Evolutionary conservation across 2,329 filamentous ascomycete genomes (phyloP).

Genomic region (Aspergillus clavatus): DNA sequence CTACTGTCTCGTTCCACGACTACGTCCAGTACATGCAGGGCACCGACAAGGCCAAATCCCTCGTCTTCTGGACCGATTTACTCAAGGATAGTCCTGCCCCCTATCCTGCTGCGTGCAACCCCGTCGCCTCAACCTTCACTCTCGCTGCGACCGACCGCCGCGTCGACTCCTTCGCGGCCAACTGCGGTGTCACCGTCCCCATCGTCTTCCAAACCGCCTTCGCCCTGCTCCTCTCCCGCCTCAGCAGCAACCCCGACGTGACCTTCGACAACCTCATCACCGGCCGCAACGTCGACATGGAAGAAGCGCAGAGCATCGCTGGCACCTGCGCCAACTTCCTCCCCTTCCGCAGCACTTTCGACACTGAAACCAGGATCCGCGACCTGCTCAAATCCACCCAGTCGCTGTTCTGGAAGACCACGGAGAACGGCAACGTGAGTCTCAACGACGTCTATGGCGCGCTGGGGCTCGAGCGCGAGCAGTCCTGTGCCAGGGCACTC

Average conservation of each 20-base stretch:
- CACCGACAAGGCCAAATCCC: background rate
- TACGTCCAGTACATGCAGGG: background rate
- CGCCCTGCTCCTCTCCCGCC: constrained; percentile 1
- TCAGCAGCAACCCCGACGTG: background rate
- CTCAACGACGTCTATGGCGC: constrained; percentile 1
- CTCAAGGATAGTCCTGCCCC: background rate
- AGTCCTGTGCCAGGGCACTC: background rate
- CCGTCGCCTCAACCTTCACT: background rate
- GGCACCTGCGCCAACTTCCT: constrained; percentile 5
- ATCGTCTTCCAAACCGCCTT: constrained; percentile 7
- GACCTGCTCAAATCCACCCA: background rate
- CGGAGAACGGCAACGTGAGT: constrained; percentile 3
- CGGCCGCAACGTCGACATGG: constrained; percentile 3
- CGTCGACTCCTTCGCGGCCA: background rate
- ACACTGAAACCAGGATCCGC: background rate
- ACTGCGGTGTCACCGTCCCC: background rate
- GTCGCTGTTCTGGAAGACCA: constrained; percentile 2
- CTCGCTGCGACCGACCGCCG: background rate
- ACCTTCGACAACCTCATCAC: constrained; percentile 2
- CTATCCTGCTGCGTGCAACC: background rate
- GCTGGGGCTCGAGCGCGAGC: background rate
- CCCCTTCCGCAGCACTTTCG: background rate
- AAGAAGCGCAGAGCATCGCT: constrained; percentile 1
- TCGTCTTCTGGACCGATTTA: constrained; percentile 1
- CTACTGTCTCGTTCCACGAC: constrained; percentile 1